Evolutionary conservation across 371 early-diverging fungal genomes (phyloP), one percentile per base, ranked within the genome.

Genomic region (Blakeslea trispora): DNA sequence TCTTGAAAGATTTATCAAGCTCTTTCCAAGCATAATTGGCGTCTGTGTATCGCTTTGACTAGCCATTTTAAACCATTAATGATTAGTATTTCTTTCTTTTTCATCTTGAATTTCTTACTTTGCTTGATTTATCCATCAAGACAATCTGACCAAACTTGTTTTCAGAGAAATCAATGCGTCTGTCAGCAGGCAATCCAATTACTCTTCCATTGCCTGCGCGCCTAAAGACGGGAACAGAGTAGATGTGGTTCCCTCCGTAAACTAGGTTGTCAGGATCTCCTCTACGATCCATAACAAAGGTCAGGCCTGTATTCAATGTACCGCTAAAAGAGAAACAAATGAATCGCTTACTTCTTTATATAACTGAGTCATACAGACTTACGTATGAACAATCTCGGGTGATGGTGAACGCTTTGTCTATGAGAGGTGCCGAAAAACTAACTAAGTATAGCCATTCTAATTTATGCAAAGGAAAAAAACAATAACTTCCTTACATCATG

Each of bases 191-290:
- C 15, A 69, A 45, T 31, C 79, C 74, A 34, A 78, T 44, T 0
- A 78, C 63, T 45, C 64, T 68, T 8, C 79, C 78, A 69, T 81
- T 66, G 63, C 81, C 78, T 34, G 55, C 43, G 31, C 78, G 54
- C 28, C 53, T 58, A 43, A 69, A 83, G 7, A n/a, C 28, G 0
- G 84, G 84, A 17, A 74, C 58, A 6, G 59, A 40, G 35, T 58
- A 68, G 2, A 47, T 43, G 45, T 76, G 57, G 9, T 68, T 57
- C 2, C 65, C 60, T 7, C 81, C 82, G 50, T 79, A 84, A 1
- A 48, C 57, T 1, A 74, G 24, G 22, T 65, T 63, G 40, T 77
- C 69, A 4, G 44, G 22, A 46, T 84, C 84, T 5, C 84, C 84
- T 41, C 60, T 55, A 32, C 32, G 66, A 42, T 75, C 79, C 15